Evolutionary conservation across 2,329 filamentous ascomycete genomes (phyloP).

Genomic region (Ascocoryne sarcoides): DNA sequence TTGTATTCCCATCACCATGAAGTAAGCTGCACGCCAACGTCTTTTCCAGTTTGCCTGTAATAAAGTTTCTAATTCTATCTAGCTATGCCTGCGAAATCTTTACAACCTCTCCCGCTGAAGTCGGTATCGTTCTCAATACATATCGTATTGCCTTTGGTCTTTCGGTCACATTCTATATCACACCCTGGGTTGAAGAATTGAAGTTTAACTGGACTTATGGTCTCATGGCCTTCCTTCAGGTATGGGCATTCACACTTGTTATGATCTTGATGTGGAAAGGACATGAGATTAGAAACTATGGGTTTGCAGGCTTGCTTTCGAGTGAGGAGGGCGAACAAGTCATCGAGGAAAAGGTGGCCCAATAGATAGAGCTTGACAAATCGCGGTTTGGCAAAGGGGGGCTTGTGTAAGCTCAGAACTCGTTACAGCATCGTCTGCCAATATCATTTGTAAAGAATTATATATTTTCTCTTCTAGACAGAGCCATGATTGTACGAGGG

Average conservation of each 20-base stretch:
- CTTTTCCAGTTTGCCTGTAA: not conserved
- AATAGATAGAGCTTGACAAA: no score
- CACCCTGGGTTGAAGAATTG: constrained; percentile 30
- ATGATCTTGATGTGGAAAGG: constrained; percentile 27
- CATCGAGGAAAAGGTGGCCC: no score
- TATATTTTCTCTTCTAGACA: no score
- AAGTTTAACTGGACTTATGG: constrained; percentile 34
- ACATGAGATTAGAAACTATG: constrained; percentile 16
- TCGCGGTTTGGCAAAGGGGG: no score
- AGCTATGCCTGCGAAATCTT: constrained; percentile 26
- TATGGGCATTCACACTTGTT: constrained; percentile 23
- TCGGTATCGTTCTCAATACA: constrained; percentile 27
- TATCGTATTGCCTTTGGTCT: constrained; percentile 32
- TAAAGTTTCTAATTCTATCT: no score
- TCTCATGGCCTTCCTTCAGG: constrained; percentile 32
- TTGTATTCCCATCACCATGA: constrained; percentile 9
- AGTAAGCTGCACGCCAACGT: no score
- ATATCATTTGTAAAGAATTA: no score
- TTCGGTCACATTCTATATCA: constrained; percentile 33
- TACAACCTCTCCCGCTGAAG: constrained; percentile 31
- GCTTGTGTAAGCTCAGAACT: no score
- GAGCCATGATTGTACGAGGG: no score
- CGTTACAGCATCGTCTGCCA: no score
- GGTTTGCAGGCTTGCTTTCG: constrained; percentile 8
- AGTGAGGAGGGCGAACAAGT: constrained; percentile 26